These are phyloP conservation scores for Lolium multiflorum DNA, from an alignment of 176 grass and related monocot species.

Conservation along the genomic window DNA sequence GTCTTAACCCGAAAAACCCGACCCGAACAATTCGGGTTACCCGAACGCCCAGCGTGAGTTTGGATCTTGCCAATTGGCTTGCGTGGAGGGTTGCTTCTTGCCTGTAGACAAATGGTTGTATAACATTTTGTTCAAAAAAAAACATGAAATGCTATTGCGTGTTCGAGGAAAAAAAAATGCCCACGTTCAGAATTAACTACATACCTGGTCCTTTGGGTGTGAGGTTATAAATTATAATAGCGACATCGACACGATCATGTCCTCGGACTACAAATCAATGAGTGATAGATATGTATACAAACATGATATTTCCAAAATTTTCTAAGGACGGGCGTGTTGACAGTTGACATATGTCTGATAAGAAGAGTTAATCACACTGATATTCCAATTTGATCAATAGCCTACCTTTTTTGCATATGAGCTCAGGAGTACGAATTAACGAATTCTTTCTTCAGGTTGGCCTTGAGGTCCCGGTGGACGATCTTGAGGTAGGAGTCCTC, in stretches of 20 bases:
- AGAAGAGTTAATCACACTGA: not conserved
- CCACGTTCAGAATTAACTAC: not conserved
- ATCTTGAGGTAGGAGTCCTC: too few species aligned
- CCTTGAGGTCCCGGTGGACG: not conserved
- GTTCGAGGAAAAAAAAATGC: not conserved
- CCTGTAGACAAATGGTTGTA: too few species aligned
- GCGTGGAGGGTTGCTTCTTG: too few species aligned
- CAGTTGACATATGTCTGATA: slow-evolving; percentile 4
- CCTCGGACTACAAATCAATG: not conserved
- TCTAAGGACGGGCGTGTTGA: not conserved
- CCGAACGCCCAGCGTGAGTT: too few species aligned
- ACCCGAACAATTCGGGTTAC: too few species aligned
- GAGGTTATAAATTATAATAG: not conserved
- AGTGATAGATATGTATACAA: not conserved
- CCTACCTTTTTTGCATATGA: not conserved
- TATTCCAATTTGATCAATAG: not conserved
- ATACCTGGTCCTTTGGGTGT: not conserved
- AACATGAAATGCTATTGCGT: too few species aligned
- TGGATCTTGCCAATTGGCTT: too few species aligned
- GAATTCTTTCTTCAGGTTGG: not conserved
- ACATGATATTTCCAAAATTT: not conserved
- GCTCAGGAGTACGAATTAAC: not conserved
- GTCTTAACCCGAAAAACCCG: too few species aligned
- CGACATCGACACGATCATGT: not conserved
- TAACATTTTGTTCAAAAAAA: too few species aligned